Percentiles rank a stretch among this genome's conserved stretches.
Evolutionary conservation across 2,329 filamentous ascomycete species (phyloP).

Genomic region (Sporothrix euskadiensis): DNA sequence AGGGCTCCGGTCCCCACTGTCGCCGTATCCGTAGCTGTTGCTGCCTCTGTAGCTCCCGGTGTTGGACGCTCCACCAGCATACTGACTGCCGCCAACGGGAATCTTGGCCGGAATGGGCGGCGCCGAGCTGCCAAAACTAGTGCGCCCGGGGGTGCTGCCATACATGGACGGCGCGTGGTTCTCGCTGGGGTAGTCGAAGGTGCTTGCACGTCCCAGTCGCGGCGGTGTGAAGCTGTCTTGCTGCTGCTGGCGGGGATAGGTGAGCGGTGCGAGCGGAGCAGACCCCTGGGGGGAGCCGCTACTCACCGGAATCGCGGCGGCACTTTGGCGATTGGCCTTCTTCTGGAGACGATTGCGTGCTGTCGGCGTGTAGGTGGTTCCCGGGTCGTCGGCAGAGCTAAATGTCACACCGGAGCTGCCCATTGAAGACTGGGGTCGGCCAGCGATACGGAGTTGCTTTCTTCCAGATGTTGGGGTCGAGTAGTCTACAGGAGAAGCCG

Average conservation of each 20-base stretch:
- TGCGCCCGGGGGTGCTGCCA: constrained; percentile 37
- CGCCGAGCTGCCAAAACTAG: constrained; percentile 36
- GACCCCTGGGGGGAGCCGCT: constrained; percentile 37
- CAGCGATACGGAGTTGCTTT: constrained; percentile 52
- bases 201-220: constrained; percentile 49
- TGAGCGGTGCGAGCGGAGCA: constrained; percentile 55
- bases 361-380: constrained; percentile 37
- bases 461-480: constrained; percentile 53
- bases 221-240: constrained; percentile 50
- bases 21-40: constrained; percentile 21
- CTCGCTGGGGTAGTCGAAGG: constrained; percentile 57
- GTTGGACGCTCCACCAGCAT: background rate
- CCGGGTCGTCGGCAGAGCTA: constrained; percentile 41
- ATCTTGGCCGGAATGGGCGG: constrained; percentile 73
- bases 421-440: constrained; percentile 46
- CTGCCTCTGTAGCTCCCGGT: constrained; percentile 17
- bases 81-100: constrained; percentile 46
- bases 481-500: constrained; percentile 44
- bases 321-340: constrained; percentile 52
- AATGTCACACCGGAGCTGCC: constrained; percentile 37
- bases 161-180: constrained; percentile 48
- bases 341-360: constrained; percentile 66
- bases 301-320: constrained; percentile 40
- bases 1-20: constrained; percentile 27
- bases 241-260: constrained; percentile 53